phyloP scores from a whole-genome alignment of 2,329 filamentous ascomycete genomes.

The Trichoderma guizhouense region DNA sequence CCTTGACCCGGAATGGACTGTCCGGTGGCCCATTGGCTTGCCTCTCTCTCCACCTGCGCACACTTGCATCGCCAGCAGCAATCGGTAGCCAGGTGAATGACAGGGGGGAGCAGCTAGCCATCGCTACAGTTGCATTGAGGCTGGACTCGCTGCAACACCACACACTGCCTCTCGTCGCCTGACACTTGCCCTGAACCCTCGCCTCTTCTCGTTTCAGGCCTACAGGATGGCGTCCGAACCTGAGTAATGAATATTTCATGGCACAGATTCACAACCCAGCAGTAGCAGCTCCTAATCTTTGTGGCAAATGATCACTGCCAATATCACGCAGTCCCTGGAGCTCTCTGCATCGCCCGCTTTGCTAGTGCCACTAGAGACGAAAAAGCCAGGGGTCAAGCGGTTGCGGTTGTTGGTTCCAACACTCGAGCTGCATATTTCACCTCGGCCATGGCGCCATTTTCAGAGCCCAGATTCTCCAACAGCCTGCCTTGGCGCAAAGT shows the following conservation, averaged over 20 bases:
- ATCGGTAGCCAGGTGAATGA: background rate
- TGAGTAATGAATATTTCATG: background rate
- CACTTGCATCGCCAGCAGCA: background rate
- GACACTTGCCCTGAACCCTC: background rate
- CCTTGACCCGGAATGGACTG: background rate
- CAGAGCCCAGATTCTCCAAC: conserved; percentile 6
- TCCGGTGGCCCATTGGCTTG: background rate
- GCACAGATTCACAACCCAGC: background rate
- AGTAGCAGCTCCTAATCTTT: background rate
- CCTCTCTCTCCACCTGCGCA: background rate
- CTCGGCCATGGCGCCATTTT: conserved; percentile 11
- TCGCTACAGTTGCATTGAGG: conserved; percentile 4
- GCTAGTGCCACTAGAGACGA: background rate
- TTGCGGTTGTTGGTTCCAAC: conserved; percentile 19
- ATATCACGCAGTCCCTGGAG: background rate
- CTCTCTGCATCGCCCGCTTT: background rate
- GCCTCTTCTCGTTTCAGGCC: background rate
- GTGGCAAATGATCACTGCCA: background rate
- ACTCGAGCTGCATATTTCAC: conserved; percentile 2
- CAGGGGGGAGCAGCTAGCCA: background rate
- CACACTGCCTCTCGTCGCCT: background rate
- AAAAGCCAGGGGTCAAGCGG: background rate
- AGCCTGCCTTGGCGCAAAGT: background rate
- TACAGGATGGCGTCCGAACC: background rate
- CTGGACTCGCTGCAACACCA: conserved; percentile 1